A percentile compares a stretch with the other conserved stretches of the same genome.
Evolutionary conservation across 192 early-diverging fungal species (phyloP).

Genomic region (Entomortierella chlamydospora): DNA sequence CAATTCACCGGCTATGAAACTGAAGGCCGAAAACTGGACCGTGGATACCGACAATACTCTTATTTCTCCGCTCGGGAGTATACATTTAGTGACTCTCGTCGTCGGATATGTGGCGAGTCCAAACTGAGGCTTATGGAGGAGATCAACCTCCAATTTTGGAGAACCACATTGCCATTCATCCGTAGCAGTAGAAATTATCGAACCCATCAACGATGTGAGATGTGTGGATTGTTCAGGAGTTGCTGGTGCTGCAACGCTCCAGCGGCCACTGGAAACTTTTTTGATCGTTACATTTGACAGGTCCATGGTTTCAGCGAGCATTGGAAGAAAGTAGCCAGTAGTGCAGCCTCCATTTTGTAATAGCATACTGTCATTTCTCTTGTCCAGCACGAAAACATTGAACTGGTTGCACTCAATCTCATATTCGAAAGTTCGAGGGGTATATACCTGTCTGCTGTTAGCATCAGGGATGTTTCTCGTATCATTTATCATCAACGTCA

Average conservation of each 20-base stretch:
- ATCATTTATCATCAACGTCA: neutral
- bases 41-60: neutral
- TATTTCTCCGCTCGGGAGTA: neutral
- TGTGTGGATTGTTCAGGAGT: too few relatives aligned
- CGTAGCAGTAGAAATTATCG: neutral
- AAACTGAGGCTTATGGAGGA: neutral
- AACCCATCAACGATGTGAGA: neutral
- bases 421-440: neutral
- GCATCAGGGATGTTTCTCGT: neutral
- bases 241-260: neutral
- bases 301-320: neutral
- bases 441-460: neutral
- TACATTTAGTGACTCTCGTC: neutral
- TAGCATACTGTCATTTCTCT: neutral
- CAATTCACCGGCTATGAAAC: neutral
- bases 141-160: too few relatives aligned
- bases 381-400: neutral
- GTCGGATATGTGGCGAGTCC: neutral
- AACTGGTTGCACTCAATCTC: neutral
- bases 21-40: neutral
- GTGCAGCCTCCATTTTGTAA: neutral
- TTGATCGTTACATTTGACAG: neutral
- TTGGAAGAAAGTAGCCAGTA: neutral
- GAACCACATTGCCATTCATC: too few relatives aligned
- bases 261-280: neutral